These are phyloP conservation scores for Magnaporthiopsis rhizophila DNA, from an alignment of 2,329 filamentous ascomycete species.

Conservation along the genomic window DNA sequence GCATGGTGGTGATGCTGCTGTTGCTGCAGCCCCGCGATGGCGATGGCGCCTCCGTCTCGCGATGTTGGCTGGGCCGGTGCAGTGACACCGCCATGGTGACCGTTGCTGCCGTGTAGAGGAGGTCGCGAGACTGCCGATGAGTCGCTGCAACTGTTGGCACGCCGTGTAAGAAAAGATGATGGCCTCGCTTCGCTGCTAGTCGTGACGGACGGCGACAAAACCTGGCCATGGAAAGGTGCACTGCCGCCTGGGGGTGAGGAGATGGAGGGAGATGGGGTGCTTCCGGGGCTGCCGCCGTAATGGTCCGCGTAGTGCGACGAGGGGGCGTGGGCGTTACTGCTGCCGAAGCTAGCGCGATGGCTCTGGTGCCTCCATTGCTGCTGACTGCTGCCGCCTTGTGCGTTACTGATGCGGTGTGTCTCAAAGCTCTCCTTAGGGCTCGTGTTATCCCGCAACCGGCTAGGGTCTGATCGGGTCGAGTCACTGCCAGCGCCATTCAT, in stretches of 20 bases:
- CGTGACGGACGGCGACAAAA: neutral
- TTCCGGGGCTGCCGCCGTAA: neutral
- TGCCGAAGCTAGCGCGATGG: neutral
- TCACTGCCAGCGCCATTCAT: conserved; percentile 3
- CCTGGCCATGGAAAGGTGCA: neutral
- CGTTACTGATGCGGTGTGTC: neutral
- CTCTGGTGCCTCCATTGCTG: neutral
- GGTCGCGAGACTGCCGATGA: neutral
- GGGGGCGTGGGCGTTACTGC: neutral
- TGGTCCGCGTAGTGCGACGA: neutral
- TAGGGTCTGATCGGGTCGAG: conserved; percentile 9
- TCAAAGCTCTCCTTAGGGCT: neutral
- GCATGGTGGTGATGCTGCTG: neutral
- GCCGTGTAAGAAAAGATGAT: neutral
- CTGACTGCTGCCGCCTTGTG: neutral
- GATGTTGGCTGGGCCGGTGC: neutral
- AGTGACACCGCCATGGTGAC: neutral
- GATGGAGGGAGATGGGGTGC: conserved; percentile 1
- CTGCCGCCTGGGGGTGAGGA: neutral
- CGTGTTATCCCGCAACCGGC: conserved; percentile 7
- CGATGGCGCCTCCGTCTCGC: neutral
- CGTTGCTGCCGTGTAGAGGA: neutral
- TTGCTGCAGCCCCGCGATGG: neutral
- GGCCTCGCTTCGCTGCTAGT: neutral
- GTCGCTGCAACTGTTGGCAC: conserved; percentile 2